Evolutionary conservation across 768 basidiomycete species (phyloP), one percentile per base, ranked within the genome.

Genomic region (Amanita jacksonii): DNA sequence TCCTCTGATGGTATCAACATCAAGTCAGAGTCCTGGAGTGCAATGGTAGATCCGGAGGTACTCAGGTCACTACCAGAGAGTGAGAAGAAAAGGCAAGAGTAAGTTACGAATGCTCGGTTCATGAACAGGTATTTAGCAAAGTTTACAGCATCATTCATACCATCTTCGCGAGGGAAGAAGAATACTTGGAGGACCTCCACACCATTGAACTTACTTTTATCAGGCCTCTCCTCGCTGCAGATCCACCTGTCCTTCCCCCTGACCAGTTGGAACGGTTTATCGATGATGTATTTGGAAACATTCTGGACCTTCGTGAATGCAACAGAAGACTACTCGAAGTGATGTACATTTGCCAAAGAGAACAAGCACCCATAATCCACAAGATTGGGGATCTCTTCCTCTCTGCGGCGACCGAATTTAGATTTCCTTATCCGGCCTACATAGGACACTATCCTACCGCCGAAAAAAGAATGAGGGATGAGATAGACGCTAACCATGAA

Each of bases 371-470:
- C 0, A 71, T 96, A 34, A 85, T 97, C 25, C 76, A 81, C 49
- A 74, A 73, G 44, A 85, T 97, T 13, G 93, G 94, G 0, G 91
- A 96, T 56, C 76, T 96, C 31, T 86, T 96, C 55, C 63, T 96
- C 28, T 78, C 81, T 12, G 82, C 85, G 0, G 92, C 92, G 0
- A 79, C 86, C 3, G 86, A 92, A 52, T 96, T 96, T 62, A 75
- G 85, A 37, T 68, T 76, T 5, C 79, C 82, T 2, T 98, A 98
- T 58, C 86, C 90, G 1, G 71, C 69, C 5, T 96, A 93, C 51
- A 72, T 88, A n/a, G 88, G 86, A 3, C 81, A 85, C 56, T 72
- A 91, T 33, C 90, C 92, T 0, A 62, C 81, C 5, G 93, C 90
- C 0, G 91, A 93, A 60, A 85, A 84, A 60, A 66, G 81, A 44